phyloP scores from a whole-genome alignment of 768 basidiomycete genomes.

The Lactarius deliciosus region DNA sequence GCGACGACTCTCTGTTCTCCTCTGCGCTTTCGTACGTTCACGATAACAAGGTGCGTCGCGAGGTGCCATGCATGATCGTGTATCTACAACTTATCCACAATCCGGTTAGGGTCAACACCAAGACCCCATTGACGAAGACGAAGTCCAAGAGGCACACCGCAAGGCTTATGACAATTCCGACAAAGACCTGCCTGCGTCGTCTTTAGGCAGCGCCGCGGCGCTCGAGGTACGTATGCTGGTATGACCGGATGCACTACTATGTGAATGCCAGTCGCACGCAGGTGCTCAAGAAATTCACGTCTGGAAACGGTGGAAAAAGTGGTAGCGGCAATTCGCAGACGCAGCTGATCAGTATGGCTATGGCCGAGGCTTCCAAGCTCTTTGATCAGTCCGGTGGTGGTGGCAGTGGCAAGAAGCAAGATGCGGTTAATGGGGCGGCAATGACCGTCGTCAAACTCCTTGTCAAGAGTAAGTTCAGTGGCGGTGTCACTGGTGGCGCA shows the following conservation, averaged over 20 bases:
- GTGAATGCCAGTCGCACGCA: slow-evolving; percentile 33
- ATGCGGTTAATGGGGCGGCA: slow-evolving; percentile 80
- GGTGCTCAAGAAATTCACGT: slow-evolving; percentile 69
- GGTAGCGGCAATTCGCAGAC: slow-evolving; percentile 49
- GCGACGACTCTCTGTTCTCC: slow-evolving; percentile 56
- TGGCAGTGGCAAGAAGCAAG: slow-evolving; percentile 71
- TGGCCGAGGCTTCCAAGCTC: slow-evolving; percentile 76
- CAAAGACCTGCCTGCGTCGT: slow-evolving; percentile 53
- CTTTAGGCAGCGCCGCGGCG: slow-evolving; percentile 77
- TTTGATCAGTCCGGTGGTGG: slow-evolving; percentile 70
- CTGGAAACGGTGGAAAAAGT: slow-evolving; percentile 41
- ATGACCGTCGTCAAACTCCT: slow-evolving; percentile 85
- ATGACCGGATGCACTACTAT: background rate
- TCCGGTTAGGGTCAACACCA: slow-evolving; percentile 48
- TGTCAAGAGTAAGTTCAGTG: slow-evolving; percentile 63
- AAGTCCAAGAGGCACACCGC: slow-evolving; percentile 58
- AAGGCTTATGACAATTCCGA: slow-evolving; percentile 60
- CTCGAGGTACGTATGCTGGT: slow-evolving; percentile 49
- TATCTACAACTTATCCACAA: background rate
- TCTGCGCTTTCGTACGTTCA: slow-evolving; percentile 53
- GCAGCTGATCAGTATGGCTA: slow-evolving; percentile 80
- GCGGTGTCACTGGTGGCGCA: slow-evolving; percentile 51
- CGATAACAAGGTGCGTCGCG: slow-evolving; percentile 47
- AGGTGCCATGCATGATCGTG: background rate
- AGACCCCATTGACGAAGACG: slow-evolving; percentile 65